Evolutionary conservation across 2,329 filamentous ascomycete genomes (phyloP).

Genomic region (Scedosporium boydii): DNA sequence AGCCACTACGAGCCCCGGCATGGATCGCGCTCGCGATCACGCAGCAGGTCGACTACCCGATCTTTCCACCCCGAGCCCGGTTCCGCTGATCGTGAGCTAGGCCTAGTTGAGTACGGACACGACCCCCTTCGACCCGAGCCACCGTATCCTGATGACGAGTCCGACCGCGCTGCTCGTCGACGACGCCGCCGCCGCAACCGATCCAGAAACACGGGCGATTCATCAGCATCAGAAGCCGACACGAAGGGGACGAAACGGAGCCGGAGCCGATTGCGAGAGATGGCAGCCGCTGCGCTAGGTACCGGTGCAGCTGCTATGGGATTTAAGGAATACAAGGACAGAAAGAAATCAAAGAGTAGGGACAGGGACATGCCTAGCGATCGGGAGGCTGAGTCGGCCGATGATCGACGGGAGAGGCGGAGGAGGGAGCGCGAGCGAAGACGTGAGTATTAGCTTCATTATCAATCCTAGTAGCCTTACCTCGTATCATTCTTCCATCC

Average conservation of each 20-base stretch:
- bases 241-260: constrained; percentile 34
- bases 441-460: constrained; percentile 16
- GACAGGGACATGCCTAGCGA: background rate
- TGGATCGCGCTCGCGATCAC: constrained; percentile 16
- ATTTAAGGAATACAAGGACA: constrained; percentile 46
- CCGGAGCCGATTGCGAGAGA: constrained; percentile 42
- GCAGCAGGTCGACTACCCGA: constrained; percentile 43
- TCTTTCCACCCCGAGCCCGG: constrained; percentile 39
- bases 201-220: constrained; percentile 9
- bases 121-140: constrained; percentile 40
- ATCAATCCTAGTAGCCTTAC: no score
- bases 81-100: constrained; percentile 55
- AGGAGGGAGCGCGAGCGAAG: constrained; percentile 24
- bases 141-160: constrained; percentile 15
- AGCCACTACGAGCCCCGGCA: constrained; percentile 4
- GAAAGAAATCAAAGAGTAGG: constrained; percentile 10
- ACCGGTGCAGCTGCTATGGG: constrained; percentile 53
- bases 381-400: background rate
- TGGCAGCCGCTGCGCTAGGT: constrained; percentile 45
- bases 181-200: constrained; percentile 15
- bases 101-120: constrained; percentile 58
- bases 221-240: constrained; percentile 16
- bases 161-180: constrained; percentile 12
- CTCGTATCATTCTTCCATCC: no score
- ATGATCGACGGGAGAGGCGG: constrained; percentile 19